These are phyloP conservation scores for Fulvia fulva DNA, from an alignment of 2,329 filamentous ascomycete genomes.

Conservation along the genomic window DNA sequence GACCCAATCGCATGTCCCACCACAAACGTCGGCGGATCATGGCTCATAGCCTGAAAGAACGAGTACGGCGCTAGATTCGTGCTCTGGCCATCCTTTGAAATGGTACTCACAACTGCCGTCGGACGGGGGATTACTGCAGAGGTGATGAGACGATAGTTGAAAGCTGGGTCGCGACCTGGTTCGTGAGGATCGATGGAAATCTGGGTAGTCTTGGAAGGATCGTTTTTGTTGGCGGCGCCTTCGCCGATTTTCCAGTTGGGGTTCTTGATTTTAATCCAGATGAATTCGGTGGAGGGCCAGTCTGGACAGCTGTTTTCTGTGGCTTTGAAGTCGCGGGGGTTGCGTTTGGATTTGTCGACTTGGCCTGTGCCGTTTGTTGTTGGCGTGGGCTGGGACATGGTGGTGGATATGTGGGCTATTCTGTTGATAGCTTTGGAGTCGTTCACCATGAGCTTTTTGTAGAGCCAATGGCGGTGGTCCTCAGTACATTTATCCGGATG, in stretches of 20 bases:
- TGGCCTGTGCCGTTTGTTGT: conserved; percentile 7
- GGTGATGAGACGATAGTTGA: conserved; percentile 89
- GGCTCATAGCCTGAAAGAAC: conserved; percentile 29
- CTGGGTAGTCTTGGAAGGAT: conserved; percentile 51
- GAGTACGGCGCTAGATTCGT: conserved; percentile 30
- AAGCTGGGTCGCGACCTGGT: conserved; percentile 57
- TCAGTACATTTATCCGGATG: too few relatives aligned
- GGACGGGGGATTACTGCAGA: conserved; percentile 46
- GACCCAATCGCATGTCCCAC: conserved; percentile 17
- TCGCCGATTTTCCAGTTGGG: conserved; percentile 61
- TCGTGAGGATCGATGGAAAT: conserved; percentile 74
- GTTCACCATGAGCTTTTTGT: not conserved
- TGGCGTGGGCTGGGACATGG: not conserved
- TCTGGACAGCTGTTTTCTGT: conserved; percentile 62
- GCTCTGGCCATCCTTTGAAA: conserved; percentile 18
- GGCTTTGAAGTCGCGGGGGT: conserved; percentile 68
- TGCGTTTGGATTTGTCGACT: conserved; percentile 45
- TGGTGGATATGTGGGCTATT: not conserved
- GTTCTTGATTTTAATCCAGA: conserved; percentile 56
- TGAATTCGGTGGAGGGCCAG: conserved; percentile 52
- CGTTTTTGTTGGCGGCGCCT: conserved; percentile 56
- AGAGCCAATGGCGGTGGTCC: not conserved
- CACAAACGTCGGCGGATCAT: conserved; percentile 22
- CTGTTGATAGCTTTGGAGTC: not conserved
- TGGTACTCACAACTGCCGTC: conserved; percentile 15